These are phyloP conservation scores for Botrytis sinoallii DNA, from an alignment of 2,329 filamentous ascomycete species.

Conservation along the genomic window DNA sequence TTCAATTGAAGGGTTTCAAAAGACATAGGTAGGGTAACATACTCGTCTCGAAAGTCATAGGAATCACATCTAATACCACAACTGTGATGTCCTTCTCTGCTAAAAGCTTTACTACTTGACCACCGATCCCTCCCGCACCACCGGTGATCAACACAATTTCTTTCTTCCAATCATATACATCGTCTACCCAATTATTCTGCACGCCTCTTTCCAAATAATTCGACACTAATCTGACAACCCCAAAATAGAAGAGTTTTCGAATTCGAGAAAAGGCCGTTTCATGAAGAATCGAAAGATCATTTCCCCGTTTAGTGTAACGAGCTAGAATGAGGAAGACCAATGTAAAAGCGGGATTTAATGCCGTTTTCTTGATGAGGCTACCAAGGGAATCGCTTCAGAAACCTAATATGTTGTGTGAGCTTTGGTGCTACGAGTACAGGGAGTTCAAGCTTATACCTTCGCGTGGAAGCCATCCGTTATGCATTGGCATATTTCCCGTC, in stretches of 20 bases:
- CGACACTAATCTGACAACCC: constrained; percentile 49
- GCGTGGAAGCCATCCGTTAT: constrained; percentile 52
- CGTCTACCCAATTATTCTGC: constrained; percentile 49
- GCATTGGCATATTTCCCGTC: constrained; percentile 43
- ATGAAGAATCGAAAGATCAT: constrained; percentile 51
- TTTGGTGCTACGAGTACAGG: not conserved
- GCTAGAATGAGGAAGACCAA: constrained; percentile 62
- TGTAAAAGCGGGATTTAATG: constrained; percentile 62
- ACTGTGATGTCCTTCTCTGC: constrained; percentile 63
- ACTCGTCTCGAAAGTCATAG: constrained; percentile 53
- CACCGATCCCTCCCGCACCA: constrained; percentile 71
- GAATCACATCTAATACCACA: constrained; percentile 68
- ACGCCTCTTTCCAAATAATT: constrained; percentile 50
- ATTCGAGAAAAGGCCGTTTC: constrained; percentile 51
- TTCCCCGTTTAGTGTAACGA: constrained; percentile 61
- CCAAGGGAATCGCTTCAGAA: constrained; percentile 60
- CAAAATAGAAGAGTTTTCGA: constrained; percentile 51
- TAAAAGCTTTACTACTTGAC: constrained; percentile 61
- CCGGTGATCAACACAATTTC: constrained; percentile 75
- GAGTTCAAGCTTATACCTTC: constrained; percentile 42
- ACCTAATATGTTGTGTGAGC: constrained; percentile 32
- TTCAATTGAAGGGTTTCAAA: not conserved
- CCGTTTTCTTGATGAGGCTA: constrained; percentile 55
- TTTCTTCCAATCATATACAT: constrained; percentile 61
- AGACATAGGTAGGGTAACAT: constrained; percentile 27